Evolutionary conservation across 1,284 basidiomycete species (phyloP).

Genomic region (Amylostereum areolatum): DNA sequence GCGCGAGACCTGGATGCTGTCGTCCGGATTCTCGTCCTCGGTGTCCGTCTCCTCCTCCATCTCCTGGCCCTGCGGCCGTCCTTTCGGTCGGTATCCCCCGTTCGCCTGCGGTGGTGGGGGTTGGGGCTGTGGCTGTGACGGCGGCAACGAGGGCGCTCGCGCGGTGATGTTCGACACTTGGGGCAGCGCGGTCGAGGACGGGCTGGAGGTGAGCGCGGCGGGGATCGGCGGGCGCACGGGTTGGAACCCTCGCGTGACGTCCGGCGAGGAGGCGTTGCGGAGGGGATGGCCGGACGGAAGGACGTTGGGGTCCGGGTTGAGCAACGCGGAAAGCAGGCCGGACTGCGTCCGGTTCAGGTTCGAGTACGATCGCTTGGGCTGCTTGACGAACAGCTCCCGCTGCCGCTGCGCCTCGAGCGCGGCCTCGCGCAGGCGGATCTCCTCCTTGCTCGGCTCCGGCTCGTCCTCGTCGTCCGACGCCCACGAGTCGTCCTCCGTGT

Average conservation of each 20-base stretch:
- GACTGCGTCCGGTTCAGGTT: slow-evolving; percentile 48
- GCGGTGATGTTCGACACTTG: slow-evolving; percentile 53
- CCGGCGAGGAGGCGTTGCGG: slow-evolving; percentile 45
- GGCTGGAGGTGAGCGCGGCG: slow-evolving; percentile 42
- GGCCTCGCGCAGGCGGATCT: slow-evolving; percentile 33
- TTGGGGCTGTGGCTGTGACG: background rate
- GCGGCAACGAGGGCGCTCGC: slow-evolving; percentile 13
- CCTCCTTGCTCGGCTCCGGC: slow-evolving; percentile 22
- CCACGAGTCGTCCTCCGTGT: slow-evolving; percentile 36
- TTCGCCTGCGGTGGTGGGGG: background rate
- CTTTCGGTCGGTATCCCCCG: slow-evolving; percentile 51
- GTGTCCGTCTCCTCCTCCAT: slow-evolving; percentile 64
- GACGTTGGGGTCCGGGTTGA: slow-evolving; percentile 61
- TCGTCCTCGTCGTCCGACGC: slow-evolving; percentile 40
- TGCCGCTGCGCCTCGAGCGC: slow-evolving; percentile 64
- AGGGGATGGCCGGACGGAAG: slow-evolving; percentile 58
- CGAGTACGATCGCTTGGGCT: slow-evolving; percentile 61
- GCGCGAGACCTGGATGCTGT: slow-evolving; percentile 47
- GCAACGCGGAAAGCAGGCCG: slow-evolving; percentile 58
- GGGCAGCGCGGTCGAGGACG: slow-evolving; percentile 62
- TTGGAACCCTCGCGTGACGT: slow-evolving; percentile 28
- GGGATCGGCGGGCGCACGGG: slow-evolving; percentile 4
- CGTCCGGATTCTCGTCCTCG: slow-evolving; percentile 41
- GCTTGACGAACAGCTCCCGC: slow-evolving; percentile 72
- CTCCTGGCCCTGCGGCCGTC: slow-evolving; percentile 60